Percentiles rank a stretch among this genome's conserved stretches.
phyloP scores from a whole-genome alignment of 2,329 filamentous ascomycete genomes.

The Penicillium capsulatum region DNA sequence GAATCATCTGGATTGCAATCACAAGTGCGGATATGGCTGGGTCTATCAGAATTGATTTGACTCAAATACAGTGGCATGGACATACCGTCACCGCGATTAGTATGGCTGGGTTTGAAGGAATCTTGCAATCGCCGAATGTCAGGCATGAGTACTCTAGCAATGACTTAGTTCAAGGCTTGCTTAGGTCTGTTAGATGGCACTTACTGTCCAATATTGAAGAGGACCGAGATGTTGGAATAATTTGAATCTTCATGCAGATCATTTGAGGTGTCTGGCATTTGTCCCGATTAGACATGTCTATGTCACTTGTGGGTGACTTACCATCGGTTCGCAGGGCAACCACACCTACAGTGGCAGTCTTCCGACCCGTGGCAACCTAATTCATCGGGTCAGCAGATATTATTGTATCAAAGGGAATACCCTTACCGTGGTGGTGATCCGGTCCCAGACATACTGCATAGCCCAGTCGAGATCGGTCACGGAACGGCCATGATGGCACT shows the following conservation, averaged over 20 bases:
- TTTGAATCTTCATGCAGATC: conserved; percentile 61
- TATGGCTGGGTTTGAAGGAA: conserved; percentile 63
- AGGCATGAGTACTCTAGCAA: conserved; percentile 57
- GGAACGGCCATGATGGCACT: conserved; percentile 63
- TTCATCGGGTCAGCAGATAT: no score
- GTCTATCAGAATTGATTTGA: conserved; percentile 12
- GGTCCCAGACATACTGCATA: conserved; percentile 93
- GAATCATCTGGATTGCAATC: conserved; percentile 82
- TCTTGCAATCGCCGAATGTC: conserved; percentile 63
- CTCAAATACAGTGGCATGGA: not conserved
- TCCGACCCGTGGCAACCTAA: conserved; percentile 63
- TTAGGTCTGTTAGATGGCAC: conserved; percentile 31
- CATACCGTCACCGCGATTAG: conserved; percentile 67
- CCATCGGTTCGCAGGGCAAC: conserved; percentile 76
- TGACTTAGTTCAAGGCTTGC: not conserved
- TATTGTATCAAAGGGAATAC: no score
- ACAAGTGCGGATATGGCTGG: conserved; percentile 73
- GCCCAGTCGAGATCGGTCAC: conserved; percentile 84
- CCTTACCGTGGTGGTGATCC: conserved; percentile 71
- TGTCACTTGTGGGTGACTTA: no score
- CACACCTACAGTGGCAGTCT: conserved; percentile 72
- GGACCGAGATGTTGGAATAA: conserved; percentile 76
- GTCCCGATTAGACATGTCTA: conserved; percentile 10
- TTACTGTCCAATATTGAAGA: conserved; percentile 62
- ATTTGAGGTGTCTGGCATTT: conserved; percentile 58